phyloP scores from a whole-genome alignment of 345 rosid species.

The Pistacia integerrima region DNA sequence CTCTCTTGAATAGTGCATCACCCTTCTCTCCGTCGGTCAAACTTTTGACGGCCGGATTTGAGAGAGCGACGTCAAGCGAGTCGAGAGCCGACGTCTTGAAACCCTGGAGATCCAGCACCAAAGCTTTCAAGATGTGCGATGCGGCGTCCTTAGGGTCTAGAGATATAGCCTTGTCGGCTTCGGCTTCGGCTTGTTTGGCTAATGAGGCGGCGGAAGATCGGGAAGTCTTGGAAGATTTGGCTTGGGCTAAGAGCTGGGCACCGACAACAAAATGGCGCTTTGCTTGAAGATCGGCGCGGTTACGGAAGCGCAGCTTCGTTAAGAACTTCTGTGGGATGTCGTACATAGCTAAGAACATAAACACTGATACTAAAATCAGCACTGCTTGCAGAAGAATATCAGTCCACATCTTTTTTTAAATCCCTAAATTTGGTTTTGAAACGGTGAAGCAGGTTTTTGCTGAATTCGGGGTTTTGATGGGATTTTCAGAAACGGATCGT shows the following conservation, averaged over 20 bases:
- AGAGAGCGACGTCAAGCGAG: constrained; percentile 57
- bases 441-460: neutral
- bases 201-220: constrained; percentile 42
- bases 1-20: constrained; percentile 65
- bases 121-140: constrained; percentile 57
- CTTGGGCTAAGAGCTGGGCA: constrained; percentile 61
- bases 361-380: constrained; percentile 38
- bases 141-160: constrained; percentile 67
- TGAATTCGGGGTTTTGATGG: neutral
- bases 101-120: constrained; percentile 65
- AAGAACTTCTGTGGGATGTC: constrained; percentile 57
- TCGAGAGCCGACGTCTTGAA: constrained; percentile 65
- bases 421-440: neutral
- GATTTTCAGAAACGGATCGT: neutral
- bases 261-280: constrained; percentile 70
- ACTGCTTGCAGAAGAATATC: constrained; percentile 56
- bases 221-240: constrained; percentile 49
- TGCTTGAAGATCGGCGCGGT: constrained; percentile 43
- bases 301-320: constrained; percentile 48
- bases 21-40: constrained; percentile 46
- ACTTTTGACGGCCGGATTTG: constrained; percentile 52
- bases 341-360: constrained; percentile 61
- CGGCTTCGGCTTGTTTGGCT: constrained; percentile 58
- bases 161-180: constrained; percentile 54
- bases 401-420: constrained; percentile 33